Conservation (phyloP, 192 early-diverging fungal genomes). For the Diversispora eburnea region DNA sequence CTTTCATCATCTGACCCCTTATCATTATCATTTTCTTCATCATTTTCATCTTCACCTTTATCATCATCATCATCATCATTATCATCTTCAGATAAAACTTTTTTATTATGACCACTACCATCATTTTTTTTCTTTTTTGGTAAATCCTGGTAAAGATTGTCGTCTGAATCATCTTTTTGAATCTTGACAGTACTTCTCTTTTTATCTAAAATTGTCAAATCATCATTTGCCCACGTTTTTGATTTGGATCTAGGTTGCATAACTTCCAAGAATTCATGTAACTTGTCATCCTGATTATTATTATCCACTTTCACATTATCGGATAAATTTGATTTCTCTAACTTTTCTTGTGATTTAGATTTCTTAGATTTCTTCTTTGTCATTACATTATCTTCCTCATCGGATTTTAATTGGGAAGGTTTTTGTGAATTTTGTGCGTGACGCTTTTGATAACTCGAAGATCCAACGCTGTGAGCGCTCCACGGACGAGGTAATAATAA, state of each 20-base stretch:
- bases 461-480: slow-evolving; percentile 84
- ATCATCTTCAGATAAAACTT: neutral
- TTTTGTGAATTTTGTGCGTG: slow-evolving; percentile 44
- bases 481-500: slow-evolving; percentile 80
- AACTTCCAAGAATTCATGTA: slow-evolving; percentile 86
- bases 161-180: slow-evolving; percentile 65
- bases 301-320: slow-evolving; percentile 31
- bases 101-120: no score
- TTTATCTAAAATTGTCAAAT: slow-evolving; percentile 50
- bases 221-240: slow-evolving; percentile 92
- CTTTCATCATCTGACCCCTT: neutral
- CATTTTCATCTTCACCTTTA: slow-evolving; percentile 35
- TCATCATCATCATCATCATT: slow-evolving; percentile 43
- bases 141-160: slow-evolving; percentile 73
- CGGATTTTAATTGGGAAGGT: slow-evolving; percentile 33
- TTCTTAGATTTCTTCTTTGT: slow-evolving; percentile 44
- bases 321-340: no score
- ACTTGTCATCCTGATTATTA: slow-evolving; percentile 72
- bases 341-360: slow-evolving; percentile 33
- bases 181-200: slow-evolving; percentile 55
- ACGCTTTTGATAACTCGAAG: slow-evolving; percentile 65
- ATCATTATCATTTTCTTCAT: slow-evolving; percentile 61
- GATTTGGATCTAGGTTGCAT: slow-evolving; percentile 77
- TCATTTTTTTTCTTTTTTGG: slow-evolving; percentile 21
- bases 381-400: slow-evolving; percentile 33